Percentiles rank a stretch among this genome's conserved stretches.
Conservation (phyloP, 1,284 basidiomycete genomes). For the Coniophora puteana region DNA sequence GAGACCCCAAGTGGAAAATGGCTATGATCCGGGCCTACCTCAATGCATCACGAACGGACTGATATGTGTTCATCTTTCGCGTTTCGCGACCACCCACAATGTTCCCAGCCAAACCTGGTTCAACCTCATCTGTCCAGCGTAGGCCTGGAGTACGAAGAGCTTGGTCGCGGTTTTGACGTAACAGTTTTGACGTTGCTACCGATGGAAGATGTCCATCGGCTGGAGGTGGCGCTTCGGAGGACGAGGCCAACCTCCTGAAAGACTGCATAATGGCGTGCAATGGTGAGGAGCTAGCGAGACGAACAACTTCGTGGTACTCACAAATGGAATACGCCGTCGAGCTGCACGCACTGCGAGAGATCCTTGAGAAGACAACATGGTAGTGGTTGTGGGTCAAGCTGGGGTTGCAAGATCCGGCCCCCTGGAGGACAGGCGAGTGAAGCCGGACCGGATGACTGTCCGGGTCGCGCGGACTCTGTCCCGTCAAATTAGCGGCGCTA, state of each 20-base stretch:
- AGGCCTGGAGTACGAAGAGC: slow-evolving; percentile 74
- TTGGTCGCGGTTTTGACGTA: slow-evolving; percentile 60
- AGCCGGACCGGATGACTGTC: too few species aligned
- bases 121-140: slow-evolving; percentile 63
- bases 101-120: slow-evolving; percentile 34
- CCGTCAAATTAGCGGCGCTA: too few species aligned
- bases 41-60: slow-evolving; percentile 86
- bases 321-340: too few species aligned
- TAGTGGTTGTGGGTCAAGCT: too few species aligned
- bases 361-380: too few species aligned
- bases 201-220: slow-evolving; percentile 71
- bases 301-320: too few species aligned
- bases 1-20: neutral
- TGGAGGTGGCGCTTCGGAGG: slow-evolving; percentile 51
- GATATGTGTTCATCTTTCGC: slow-evolving; percentile 88
- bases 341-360: too few species aligned
- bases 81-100: slow-evolving; percentile 78
- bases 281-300: neutral
- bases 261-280: neutral
- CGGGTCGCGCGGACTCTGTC: too few species aligned
- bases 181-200: slow-evolving; percentile 60
- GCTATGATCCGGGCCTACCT: slow-evolving; percentile 41
- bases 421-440: too few species aligned
- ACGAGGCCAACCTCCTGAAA: slow-evolving; percentile 42
- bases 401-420: too few species aligned